A percentile compares a stretch with the other conserved stretches of the same genome.
These are phyloP conservation scores for Pilaira anomala DNA, from an alignment of 192 early-diverging fungal genomes.

Conservation along the genomic window DNA sequence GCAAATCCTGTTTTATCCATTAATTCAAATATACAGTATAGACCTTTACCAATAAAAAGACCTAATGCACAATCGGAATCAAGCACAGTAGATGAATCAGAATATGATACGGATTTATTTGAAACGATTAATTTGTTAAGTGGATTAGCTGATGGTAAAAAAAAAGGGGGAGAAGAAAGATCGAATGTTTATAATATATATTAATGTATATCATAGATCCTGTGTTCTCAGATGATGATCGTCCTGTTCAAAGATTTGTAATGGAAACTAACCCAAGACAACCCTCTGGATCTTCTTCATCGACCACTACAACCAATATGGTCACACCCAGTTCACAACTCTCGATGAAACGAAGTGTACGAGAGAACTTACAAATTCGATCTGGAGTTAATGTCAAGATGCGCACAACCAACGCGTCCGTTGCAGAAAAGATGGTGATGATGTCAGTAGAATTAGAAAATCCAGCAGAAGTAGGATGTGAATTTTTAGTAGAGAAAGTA, in stretches of 20 bases:
- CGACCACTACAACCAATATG: not conserved
- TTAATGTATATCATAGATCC: constrained; percentile 9
- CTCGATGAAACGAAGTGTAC: constrained; percentile 38
- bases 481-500: constrained; percentile 45
- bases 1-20: constrained; percentile 39
- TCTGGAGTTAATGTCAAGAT: constrained; percentile 56
- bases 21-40: constrained; percentile 35
- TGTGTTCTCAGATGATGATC: constrained; percentile 5
- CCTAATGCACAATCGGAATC: constrained; percentile 17
- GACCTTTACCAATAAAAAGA: constrained; percentile 26
- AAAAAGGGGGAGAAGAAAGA: not conserved
- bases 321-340: not conserved
- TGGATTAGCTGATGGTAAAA: constrained; percentile 48
- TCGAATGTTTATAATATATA: not conserved
- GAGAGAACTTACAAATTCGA: constrained; percentile 44
- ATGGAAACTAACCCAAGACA: constrained; percentile 17
- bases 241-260: constrained; percentile 24
- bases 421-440: constrained; percentile 55
- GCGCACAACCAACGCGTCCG: constrained; percentile 56
- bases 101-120: constrained; percentile 51
- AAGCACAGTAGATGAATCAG: constrained; percentile 32
- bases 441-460: constrained; percentile 66
- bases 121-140: constrained; percentile 51
- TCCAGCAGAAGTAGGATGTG: constrained; percentile 47
- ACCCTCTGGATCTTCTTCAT: not conserved